A percentile compares a stretch with the other conserved stretches of the same genome.
Conservation (phyloP, 2,329 filamentous ascomycete species). For the Aspergillus chevalieri region DNA sequence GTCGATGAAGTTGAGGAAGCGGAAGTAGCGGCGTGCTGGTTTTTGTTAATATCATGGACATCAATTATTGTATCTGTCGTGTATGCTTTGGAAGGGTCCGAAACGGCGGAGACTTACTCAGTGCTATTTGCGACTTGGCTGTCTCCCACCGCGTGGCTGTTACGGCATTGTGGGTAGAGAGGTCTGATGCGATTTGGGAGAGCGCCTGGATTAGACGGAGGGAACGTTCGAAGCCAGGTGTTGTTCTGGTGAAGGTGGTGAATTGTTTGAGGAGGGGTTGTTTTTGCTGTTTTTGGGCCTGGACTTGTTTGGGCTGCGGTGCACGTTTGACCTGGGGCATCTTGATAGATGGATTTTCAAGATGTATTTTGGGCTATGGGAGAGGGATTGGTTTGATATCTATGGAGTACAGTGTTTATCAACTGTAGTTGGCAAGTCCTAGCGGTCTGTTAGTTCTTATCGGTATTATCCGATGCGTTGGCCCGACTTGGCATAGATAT, state of each 20-base stretch:
- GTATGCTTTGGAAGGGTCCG: not conserved
- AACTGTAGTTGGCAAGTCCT: too few species aligned
- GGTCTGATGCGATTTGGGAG: slow-evolving; percentile 26
- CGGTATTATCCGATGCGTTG: not conserved
- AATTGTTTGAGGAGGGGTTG: slow-evolving; percentile 17
- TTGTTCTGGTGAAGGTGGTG: slow-evolving; percentile 26
- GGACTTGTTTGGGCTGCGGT: not conserved
- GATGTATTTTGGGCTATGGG: too few species aligned
- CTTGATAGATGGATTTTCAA: not conserved
- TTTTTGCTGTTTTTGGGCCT: not conserved
- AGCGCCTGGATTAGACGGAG: slow-evolving; percentile 35
- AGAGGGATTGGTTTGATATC: not conserved
- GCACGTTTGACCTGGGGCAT: not conserved
- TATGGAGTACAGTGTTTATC: too few species aligned
- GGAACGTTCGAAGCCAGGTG: slow-evolving; percentile 33
- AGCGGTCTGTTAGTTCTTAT: too few species aligned
- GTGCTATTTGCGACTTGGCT: slow-evolving; percentile 36
- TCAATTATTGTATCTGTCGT: slow-evolving; percentile 1
- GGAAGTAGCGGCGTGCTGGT: slow-evolving; percentile 54
- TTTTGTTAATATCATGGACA: not conserved
- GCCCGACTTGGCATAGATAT: not conserved
- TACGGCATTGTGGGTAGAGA: slow-evolving; percentile 16
- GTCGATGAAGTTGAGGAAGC: slow-evolving; percentile 61
- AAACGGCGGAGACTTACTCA: slow-evolving; percentile 29
- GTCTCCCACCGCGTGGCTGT: slow-evolving; percentile 31